Evolutionary conservation across 768 basidiomycete species (phyloP), one percentile per base, ranked within the genome.

Genomic region (Hysterangium stoloniferum): DNA sequence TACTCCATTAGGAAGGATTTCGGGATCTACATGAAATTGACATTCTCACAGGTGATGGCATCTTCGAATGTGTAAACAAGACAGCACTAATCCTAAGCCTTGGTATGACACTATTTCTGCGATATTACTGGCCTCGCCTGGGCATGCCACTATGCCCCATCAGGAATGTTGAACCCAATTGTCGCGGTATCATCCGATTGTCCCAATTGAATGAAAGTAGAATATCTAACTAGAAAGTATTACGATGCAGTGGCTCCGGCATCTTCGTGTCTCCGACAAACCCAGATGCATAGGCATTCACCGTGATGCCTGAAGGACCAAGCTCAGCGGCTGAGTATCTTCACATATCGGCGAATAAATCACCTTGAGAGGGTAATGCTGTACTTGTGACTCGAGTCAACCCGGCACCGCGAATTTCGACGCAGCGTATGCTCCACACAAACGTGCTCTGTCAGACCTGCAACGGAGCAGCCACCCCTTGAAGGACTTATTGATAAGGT

Each of bases 361-460:
- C n/a, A n/a, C n/a, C n/a, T n/a, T 35, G 4, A 12, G 8, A 51
- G 2, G 15, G 24, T 4, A 51, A 2, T 5, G 15, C 32, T n/a
- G 7, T 35, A 56, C 58, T 50, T 2, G 64, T 57, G 4, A 58
- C 64, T 45, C 65, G 62, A 2, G 64, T 66, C 54, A 66, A 62
- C 6, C 64, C 65, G n/a, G 57, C 0, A 65, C 63, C 0, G 65
- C 65, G 54, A 66, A 66, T 52, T 66, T 66, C 15, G 63, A 64
- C 24, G 61, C 63, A 27, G 62, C 60, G 52, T 66, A 66, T 6
- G 63, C 63, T 3, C 54, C 9, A 20, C 48, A 45, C 9, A 46
- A 13, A 12, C 40, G 25, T 9, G 28, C 41, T 22, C 54, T 50
- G 50, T 45, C 11, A 52, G 49, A 15, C 54, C 54, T 17, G 51